Percentiles rank a stretch among this genome's conserved stretches.
phyloP scores from a whole-genome alignment of 495 filamentous ascomycete genomes.

The Massariosphaeria phaeospora region DNA sequence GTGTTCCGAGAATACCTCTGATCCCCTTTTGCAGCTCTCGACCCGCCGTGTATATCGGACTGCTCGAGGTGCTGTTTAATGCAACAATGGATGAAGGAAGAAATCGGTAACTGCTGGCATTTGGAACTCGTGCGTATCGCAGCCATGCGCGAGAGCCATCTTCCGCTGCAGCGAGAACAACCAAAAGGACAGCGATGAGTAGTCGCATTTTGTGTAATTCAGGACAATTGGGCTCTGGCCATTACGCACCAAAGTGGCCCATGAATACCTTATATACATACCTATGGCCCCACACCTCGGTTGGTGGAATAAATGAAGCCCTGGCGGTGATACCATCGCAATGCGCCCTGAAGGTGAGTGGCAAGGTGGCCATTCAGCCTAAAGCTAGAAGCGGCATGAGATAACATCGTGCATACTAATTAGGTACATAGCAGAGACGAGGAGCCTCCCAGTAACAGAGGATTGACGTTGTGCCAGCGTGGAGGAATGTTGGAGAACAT shows the following conservation, averaged over 20 bases:
- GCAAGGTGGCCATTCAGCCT: neutral
- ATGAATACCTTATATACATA: neutral
- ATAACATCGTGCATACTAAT: no score
- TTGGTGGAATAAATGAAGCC: conserved; percentile 17
- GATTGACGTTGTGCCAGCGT: no score
- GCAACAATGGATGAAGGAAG: conserved; percentile 51
- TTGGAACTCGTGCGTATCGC: conserved; percentile 55
- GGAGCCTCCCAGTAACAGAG: no score
- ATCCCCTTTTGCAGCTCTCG: conserved; percentile 58
- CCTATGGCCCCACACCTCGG: neutral
- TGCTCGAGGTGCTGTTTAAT: conserved; percentile 49
- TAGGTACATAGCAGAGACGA: no score
- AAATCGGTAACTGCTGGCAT: conserved; percentile 36
- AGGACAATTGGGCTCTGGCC: no score
- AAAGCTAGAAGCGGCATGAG: neutral
- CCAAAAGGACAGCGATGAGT: neutral
- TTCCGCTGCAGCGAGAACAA: conserved; percentile 45
- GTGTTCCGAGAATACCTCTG: conserved; percentile 49
- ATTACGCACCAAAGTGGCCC: neutral
- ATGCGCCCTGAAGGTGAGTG: neutral
- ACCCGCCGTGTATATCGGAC: conserved; percentile 55
- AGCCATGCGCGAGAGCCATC: conserved; percentile 61
- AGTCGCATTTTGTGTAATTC: neutral
- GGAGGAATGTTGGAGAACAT: no score
- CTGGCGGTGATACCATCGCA: neutral